Percentiles rank a stretch among this genome's conserved stretches.
phyloP scores from a whole-genome alignment of 2,329 filamentous ascomycete genomes.

The Penicillium capsulatum region DNA sequence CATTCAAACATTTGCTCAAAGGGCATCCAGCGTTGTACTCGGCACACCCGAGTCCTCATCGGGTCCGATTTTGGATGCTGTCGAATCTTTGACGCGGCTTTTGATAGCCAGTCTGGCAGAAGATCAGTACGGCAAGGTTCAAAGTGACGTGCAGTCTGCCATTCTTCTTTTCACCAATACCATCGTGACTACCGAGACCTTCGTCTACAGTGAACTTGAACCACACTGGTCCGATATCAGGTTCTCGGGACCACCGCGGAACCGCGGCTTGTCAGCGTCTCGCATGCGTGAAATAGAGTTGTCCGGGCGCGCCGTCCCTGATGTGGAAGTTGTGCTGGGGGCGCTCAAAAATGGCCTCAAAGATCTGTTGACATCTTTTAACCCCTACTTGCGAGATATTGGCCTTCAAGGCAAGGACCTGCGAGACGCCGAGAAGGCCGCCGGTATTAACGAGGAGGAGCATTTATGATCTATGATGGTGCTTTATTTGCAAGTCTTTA shows the following conservation, averaged over 20 bases:
- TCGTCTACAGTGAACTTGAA: conserved; percentile 51
- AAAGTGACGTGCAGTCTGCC: conserved; percentile 70
- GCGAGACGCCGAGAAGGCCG: conserved; percentile 65
- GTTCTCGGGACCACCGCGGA: conserved; percentile 42
- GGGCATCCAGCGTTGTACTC: conserved; percentile 63
- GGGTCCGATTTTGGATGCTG: conserved; percentile 65
- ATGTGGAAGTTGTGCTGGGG: conserved; percentile 67
- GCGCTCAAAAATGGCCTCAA: conserved; percentile 62
- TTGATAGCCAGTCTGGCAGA: conserved; percentile 71
- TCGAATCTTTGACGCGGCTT: conserved; percentile 65
- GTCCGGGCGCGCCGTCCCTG: conserved; percentile 45
- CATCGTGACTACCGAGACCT: conserved; percentile 65
- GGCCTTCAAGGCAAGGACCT: conserved; percentile 68
- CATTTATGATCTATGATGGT: conserved; percentile 17
- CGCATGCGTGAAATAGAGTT: too few relatives aligned
- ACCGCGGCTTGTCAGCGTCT: too few relatives aligned
- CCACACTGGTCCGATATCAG: conserved; percentile 77
- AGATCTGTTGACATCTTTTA: conserved; percentile 67
- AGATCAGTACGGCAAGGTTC: conserved; percentile 81
- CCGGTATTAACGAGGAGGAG: conserved; percentile 25
- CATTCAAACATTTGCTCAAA: conserved; percentile 63
- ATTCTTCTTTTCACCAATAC: conserved; percentile 68
- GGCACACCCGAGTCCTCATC: conserved; percentile 69
- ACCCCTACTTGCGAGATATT: conserved; percentile 67
- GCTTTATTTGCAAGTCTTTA: conserved; percentile 4